Evolutionary conservation across 257 asterid genomes (phyloP), one percentile per base, ranked within the genome.

Genomic region (Coffea eugenioides): DNA sequence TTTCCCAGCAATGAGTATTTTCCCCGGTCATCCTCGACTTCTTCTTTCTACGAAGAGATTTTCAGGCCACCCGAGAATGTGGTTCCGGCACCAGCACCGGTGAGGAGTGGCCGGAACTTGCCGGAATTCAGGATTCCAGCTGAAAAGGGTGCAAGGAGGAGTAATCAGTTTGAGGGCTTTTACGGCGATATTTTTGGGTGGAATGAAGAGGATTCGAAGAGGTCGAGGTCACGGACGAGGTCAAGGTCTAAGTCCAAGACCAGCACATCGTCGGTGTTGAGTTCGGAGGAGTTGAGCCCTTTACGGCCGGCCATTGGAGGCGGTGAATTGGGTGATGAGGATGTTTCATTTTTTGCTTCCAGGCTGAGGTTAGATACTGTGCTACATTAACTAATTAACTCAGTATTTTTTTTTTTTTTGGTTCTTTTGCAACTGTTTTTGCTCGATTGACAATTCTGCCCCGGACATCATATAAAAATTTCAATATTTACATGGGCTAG

Each of bases 241-340:
- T 90, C 95, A 2, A 80, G 82, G 43, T 73, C 85, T 0, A 84
- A 81, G 78, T 84, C 87, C 14, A 92, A 91, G 84, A 79, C 92
- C 15, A 88, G 92, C 80, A 89, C 97, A 7, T 90, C 97, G 2
- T 90, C 96, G 14, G 94, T 79, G 52, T 82, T 90, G 70, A 92
- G 96, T 83, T 91, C 96, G 78, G 97, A 91, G 87, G 91, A 91
- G 69, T 84, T 91, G 81, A 92, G 96, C 82, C 97, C 96, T 78
- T 91, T 90, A 83, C 92, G 89, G 36, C 89, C 89, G 83, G 86
- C 87, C 69, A 57, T 80, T 67, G 83, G 83, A 41, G 62, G 46
- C 45, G 80, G 80, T 20, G 71, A 51, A 23, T 3, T 64, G 25
- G 83, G 79, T 34, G 84, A 87, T 77, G 88, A 89, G 21, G 90